Evolutionary conservation across 208 protist species (phyloP), one percentile per base, ranked within the genome.

Genomic region (Crithidia acanthocephali): DNA sequence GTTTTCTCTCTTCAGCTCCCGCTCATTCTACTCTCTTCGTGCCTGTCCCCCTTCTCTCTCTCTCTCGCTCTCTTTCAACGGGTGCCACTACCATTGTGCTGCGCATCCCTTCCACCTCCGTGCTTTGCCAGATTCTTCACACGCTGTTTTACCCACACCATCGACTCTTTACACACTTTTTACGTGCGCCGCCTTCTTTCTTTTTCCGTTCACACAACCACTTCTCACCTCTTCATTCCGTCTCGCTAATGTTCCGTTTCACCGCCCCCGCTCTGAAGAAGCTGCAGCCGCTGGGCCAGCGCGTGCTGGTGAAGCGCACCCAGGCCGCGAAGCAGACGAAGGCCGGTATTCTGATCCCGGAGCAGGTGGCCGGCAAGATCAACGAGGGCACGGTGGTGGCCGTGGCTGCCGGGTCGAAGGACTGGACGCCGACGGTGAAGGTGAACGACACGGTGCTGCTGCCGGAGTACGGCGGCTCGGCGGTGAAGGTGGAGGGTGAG

Each of bases 311-410:
- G 78, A 88, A 83, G 78, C 88, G 93, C 79, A 90, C 76, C 32
- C 76, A 91, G 81, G 83, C 93, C n/a, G 90, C 89, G 58, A 95
- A 93, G 85, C 87, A 96, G 83, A 97, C 93, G 53, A 93, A 95
- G 90, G 90, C 93, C n/a, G 93, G 93, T 59, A 86, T 97, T 68
- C 88, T 97, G 57, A 96, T 97, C 75, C 91, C 91, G 18, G 88
- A 95, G 83, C 87, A 94, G 81, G 85, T 94, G 20, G 89, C 90
- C 20, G 86, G 87, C 50, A 97, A 97, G 86, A 83, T 95, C 75
- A 97, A 97, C 86, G 93, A 97, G 85, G 93, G 89, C 67, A 96
- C 86, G 15, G 90, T 97, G 52, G 79, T 96, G 51, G 93, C 93
- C 5, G 93, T 97, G 11, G 91, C 93, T 23, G 85, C 86, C n/a